phyloP scores from a whole-genome alignment of 768 basidiomycete species.

The Russula dissimulans region DNA sequence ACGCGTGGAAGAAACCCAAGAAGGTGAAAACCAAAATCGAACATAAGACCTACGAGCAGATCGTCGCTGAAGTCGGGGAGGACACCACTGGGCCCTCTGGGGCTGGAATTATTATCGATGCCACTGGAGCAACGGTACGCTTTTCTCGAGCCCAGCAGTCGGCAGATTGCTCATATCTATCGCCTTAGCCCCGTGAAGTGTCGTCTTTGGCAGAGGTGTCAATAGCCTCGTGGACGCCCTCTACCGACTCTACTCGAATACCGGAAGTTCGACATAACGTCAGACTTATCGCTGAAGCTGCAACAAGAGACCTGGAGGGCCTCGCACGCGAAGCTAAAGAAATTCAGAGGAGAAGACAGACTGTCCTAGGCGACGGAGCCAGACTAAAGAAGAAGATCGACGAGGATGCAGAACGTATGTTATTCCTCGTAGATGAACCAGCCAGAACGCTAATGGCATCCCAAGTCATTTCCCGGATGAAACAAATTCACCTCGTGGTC shows the following conservation, averaged over 20 bases:
- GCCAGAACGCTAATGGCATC: conserved; percentile 3
- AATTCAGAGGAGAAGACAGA: conserved; percentile 70
- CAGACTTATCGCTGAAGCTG: conserved; percentile 72
- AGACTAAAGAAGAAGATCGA: conserved; percentile 60
- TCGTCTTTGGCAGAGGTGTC: conserved; percentile 74
- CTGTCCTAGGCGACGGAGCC: conserved; percentile 58
- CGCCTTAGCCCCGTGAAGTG: conserved; percentile 69
- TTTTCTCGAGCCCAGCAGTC: not conserved
- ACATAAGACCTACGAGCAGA: conserved; percentile 97
- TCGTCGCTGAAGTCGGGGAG: conserved; percentile 77
- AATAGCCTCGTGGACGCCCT: conserved; percentile 73
- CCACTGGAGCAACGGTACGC: conserved; percentile 84
- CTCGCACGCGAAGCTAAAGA: conserved; percentile 85
- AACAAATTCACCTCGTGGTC: conserved; percentile 67
- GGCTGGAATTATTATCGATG: conserved; percentile 88
- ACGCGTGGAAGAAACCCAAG: conserved; percentile 80
- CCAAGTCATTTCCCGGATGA: conserved; percentile 68
- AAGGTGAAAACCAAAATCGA: conserved; percentile 78
- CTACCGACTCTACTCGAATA: conserved; percentile 77
- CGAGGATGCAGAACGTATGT: conserved; percentile 69
- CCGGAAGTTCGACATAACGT: conserved; percentile 98
- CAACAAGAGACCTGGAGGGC: conserved; percentile 78
- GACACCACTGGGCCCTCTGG: conserved; percentile 38
- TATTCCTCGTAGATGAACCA: not conserved
- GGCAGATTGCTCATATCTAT: conserved; percentile 6